These are phyloP conservation scores for Cinnamomum micranthum DNA, from an alignment of 164 flowering plant species.

Conservation along the genomic window DNA sequence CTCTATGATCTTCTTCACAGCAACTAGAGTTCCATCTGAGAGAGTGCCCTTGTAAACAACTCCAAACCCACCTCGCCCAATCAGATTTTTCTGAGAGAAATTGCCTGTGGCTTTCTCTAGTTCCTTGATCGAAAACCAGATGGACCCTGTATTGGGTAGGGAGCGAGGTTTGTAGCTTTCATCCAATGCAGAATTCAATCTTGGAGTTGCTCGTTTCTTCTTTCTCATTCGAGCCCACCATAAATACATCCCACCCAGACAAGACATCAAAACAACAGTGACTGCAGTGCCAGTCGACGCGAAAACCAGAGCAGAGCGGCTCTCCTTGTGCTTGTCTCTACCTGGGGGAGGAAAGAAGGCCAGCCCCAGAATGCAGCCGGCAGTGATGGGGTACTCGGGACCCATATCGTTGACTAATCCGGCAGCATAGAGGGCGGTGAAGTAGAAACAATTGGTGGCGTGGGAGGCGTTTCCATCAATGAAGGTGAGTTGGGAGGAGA, in stretches of 20 bases:
- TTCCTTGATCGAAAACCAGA: conserved; percentile 57
- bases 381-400: conserved; percentile 47
- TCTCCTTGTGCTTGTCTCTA: conserved; percentile 10
- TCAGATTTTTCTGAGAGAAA: conserved; percentile 56
- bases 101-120: conserved; percentile 57
- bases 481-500: conserved; percentile 27
- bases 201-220: conserved; percentile 4
- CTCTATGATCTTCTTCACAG: conserved; percentile 59
- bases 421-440: conserved; percentile 63
- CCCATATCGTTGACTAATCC: conserved; percentile 59
- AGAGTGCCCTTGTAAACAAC: conserved; percentile 61
- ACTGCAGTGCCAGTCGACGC: conserved; percentile 45
- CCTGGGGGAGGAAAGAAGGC: conserved; percentile 6
- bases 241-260: conserved; percentile 32
- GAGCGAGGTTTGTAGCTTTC: conserved; percentile 26
- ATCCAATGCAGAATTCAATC: background rate
- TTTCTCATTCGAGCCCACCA: conserved; percentile 31
- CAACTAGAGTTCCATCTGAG: conserved; percentile 53
- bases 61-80: conserved; percentile 69
- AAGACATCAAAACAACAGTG: conserved; percentile 30
- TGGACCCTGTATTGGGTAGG: conserved; percentile 56
- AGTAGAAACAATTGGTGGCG: conserved; percentile 51
- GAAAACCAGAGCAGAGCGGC: conserved; percentile 23
- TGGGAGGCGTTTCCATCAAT: conserved; percentile 52
- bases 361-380: conserved; percentile 49